phyloP scores from a whole-genome alignment of 257 asterid species.

The Rehmannia glutinosa region DNA sequence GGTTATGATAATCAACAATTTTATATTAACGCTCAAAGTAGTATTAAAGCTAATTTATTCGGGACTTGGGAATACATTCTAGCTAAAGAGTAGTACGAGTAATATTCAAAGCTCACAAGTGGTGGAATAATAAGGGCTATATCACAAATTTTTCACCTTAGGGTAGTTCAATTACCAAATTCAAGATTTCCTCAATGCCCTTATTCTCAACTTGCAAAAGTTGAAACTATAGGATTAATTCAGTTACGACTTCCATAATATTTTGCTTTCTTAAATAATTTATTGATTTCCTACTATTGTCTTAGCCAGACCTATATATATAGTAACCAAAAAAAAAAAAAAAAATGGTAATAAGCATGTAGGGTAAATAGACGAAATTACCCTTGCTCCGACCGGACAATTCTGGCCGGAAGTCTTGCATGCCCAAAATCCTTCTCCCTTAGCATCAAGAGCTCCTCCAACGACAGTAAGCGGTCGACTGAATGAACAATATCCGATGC shows the following conservation, averaged over 20 bases:
- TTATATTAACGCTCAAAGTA: no score
- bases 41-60: no score
- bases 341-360: no score
- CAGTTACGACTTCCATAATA: no score
- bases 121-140: no score
- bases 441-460: conserved; percentile 56
- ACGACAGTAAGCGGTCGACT: conserved; percentile 37
- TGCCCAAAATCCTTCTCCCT: conserved; percentile 51
- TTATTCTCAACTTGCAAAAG: neutral
- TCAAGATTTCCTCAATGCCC: neutral
- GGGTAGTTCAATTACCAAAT: conserved; percentile 9
- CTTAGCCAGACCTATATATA: neutral
- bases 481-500: conserved; percentile 56
- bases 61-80: no score
- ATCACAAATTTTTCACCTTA: no score
- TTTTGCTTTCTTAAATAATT: neutral
- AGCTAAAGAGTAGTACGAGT: no score
- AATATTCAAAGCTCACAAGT: no score
- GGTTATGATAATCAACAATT: no score
- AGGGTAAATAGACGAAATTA: conserved; percentile 17
- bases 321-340: no score
- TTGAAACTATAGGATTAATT: neutral
- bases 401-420: conserved; percentile 42
- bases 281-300: neutral
- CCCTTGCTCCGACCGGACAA: conserved; percentile 72